These are phyloP conservation scores for Albizia julibrissin DNA, from an alignment of 306 rosid genomes.

Conservation along the genomic window DNA sequence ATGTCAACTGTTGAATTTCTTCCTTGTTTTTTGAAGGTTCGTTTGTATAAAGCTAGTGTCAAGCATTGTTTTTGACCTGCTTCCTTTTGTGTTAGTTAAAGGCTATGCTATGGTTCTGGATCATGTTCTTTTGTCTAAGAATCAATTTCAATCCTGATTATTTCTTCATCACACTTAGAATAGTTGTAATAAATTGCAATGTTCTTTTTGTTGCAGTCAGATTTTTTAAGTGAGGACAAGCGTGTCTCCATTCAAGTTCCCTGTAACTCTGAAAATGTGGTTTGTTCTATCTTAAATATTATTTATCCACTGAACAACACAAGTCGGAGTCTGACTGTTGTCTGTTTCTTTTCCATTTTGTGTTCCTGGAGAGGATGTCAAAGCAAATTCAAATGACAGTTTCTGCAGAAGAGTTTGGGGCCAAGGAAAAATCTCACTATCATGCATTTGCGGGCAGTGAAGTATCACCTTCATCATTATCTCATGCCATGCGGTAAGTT, in stretches of 20 bases:
- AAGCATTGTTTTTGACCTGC: conserved; percentile 14
- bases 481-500: conserved; percentile 60
- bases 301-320: conserved; percentile 27
- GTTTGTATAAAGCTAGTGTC: conserved; percentile 20
- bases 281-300: conserved; percentile 42
- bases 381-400: conserved; percentile 58
- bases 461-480: conserved; percentile 51
- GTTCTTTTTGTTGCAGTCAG: conserved; percentile 54
- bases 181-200: neutral
- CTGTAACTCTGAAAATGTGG: conserved; percentile 49
- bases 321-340: conserved; percentile 28
- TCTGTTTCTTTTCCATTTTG: conserved; percentile 34
- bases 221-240: conserved; percentile 53
- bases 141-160: neutral
- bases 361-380: conserved; percentile 43
- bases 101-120: conserved; percentile 14
- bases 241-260: conserved; percentile 59
- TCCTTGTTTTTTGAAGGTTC: conserved; percentile 77
- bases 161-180: conserved; percentile 27
- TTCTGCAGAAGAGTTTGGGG: conserved; percentile 68
- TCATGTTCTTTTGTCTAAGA: conserved; percentile 1
- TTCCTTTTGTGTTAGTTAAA: conserved; percentile 30
- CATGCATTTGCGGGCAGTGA: conserved; percentile 40
- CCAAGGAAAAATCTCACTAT: conserved; percentile 56
- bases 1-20: conserved; percentile 51